Conservation (phyloP, 2,329 filamentous ascomycete genomes). For the Microsporum audouinii region DNA sequence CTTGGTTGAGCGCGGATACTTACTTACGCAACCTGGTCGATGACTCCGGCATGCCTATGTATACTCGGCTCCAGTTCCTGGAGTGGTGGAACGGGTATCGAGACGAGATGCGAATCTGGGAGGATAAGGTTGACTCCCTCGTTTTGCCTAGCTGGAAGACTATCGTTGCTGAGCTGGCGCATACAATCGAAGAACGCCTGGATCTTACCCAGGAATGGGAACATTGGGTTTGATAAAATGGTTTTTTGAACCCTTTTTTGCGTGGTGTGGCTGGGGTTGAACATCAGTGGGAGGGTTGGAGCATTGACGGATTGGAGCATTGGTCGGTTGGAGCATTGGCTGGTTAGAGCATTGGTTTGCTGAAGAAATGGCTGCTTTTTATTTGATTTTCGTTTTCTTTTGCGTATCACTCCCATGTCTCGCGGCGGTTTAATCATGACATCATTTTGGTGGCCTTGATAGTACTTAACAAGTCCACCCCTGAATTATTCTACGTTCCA, state of each 20-base stretch:
- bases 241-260: background rate
- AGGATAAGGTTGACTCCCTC: constrained; percentile 15
- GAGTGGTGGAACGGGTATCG: constrained; percentile 21
- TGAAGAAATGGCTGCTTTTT: no score
- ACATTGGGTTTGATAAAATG: background rate
- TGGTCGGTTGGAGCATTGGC: no score
- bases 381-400: no score
- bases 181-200: constrained; percentile 19
- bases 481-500: no score
- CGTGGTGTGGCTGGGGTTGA: background rate
- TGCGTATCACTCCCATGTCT: no score
- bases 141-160: constrained; percentile 20
- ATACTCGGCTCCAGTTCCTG: constrained; percentile 16
- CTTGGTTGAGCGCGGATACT: constrained; percentile 14
- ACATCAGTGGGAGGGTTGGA: background rate
- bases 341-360: no score
- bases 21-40: constrained; percentile 12
- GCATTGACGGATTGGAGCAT: no score
- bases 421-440: no score
- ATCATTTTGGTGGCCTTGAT: no score
- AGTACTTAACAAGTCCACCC: no score
- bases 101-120: constrained; percentile 21
- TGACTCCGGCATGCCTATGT: constrained; percentile 8
- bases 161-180: constrained; percentile 19
- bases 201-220: constrained; percentile 17